Evolutionary conservation across 1,139 yeast genomes (phyloP), one percentile per base, ranked within the genome.

Genomic region (Blastobotrys ciferrii): DNA sequence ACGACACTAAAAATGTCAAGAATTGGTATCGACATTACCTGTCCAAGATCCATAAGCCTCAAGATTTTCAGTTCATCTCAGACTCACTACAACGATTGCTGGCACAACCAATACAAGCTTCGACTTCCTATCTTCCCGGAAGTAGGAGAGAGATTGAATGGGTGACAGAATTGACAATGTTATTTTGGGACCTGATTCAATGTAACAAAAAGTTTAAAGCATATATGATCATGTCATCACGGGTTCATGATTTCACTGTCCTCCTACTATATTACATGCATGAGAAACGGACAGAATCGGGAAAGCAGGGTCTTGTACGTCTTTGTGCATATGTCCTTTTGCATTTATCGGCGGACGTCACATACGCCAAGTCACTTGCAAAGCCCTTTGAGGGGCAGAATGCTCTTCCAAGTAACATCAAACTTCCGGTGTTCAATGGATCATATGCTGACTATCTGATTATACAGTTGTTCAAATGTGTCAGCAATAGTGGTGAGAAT

Each of bases 181-280:
- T 91, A 6, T 61, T 85, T 17, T 87, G 95, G 87, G 96, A 87
- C 60, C 66, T 88, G 45, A 69, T 80, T 35, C 94, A 87, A 62
- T 82, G 89, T 57, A 91, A 91, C 65, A 54, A 53, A 36, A 61
- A 60, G 46, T 67, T 68, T 51, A 75, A 75, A 53, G 61, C 68
- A 6, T 69, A 77, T 48, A 69, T 85, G 30, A 72, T 77, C 1
- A 70, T 72, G 18, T 72, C 67, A 3, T 59, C 74, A 42, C 74
- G 73, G 52, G 75, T 80, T 6, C 72, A 76, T 30, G 87, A 84
- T 55, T 65, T 85, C 33, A 65, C 80, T 49, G 68, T 84, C 0
- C 64, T 77, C 1, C 65, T 86, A 36, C 61, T 82, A 11, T 85
- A 77, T 61, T 80, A 85, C 61, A 70, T 87, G 45, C 71, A 73